Conservation (phyloP, 306 rosid genomes). For the Cucurbita maxima region DNA sequence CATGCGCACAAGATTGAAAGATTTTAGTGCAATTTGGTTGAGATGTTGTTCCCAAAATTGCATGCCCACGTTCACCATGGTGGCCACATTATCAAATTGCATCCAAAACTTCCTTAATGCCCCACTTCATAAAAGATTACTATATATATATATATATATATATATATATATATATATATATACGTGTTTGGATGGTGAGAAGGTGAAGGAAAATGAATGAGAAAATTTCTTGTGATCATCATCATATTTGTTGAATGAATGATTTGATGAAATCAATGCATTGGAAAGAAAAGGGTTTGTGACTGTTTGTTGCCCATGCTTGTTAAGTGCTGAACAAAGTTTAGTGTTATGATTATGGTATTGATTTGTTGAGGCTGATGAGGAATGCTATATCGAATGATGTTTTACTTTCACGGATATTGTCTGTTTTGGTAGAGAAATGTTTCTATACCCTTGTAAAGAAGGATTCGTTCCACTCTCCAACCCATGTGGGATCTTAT, state of each 20-base stretch:
- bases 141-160: not conserved
- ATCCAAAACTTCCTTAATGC: not conserved
- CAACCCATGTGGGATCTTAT: no score
- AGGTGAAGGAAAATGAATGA: not conserved
- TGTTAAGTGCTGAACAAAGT: not conserved
- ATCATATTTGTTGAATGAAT: not conserved
- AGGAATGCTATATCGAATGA: not conserved
- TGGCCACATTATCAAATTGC: not conserved
- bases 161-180: not conserved
- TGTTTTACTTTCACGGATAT: no score
- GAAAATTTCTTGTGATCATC: not conserved
- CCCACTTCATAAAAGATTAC: not conserved
- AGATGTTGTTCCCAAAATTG: not conserved
- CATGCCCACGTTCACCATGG: slow-evolving; percentile 4
- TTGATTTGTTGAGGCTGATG: not conserved
- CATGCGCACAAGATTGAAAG: not conserved
- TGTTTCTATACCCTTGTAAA: no score
- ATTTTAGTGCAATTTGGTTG: not conserved
- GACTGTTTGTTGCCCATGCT: not conserved
- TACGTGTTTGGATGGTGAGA: not conserved
- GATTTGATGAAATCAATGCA: not conserved
- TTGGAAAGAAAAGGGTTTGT: not conserved
- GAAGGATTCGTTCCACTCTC: no score
- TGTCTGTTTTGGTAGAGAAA: no score
- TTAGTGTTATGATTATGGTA: not conserved